Evolutionary conservation across 2,329 filamentous ascomycete species (phyloP).

Genomic region (Fusarium tanahbumbuense): DNA sequence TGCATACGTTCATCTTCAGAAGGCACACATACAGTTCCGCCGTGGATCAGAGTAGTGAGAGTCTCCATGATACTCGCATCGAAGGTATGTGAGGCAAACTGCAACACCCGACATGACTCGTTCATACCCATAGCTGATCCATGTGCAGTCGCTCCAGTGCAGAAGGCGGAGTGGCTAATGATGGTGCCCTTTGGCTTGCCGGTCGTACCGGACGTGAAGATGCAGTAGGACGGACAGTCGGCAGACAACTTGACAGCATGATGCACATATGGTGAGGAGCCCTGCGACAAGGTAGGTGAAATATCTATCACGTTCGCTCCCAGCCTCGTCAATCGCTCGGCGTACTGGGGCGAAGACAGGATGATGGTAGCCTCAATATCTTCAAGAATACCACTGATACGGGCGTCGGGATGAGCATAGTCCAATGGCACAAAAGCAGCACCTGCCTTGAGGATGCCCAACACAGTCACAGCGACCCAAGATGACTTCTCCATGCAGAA

Average conservation of each 20-base stretch:
- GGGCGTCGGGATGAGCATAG: slow-evolving; percentile 9
- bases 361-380: slow-evolving; percentile 5
- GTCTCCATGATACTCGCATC: slow-evolving; percentile 47
- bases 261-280: background rate
- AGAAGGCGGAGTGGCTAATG: slow-evolving; percentile 22
- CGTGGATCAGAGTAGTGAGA: slow-evolving; percentile 32
- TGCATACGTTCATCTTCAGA: slow-evolving; percentile 54
- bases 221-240: slow-evolving; percentile 10
- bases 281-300: background rate
- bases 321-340: slow-evolving; percentile 18
- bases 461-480: slow-evolving; percentile 1
- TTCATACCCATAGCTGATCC: slow-evolving; percentile 19
- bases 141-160: slow-evolving; percentile 12
- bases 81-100: slow-evolving; percentile 41
- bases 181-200: slow-evolving; percentile 31
- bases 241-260: background rate
- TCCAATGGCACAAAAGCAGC: slow-evolving; percentile 25
- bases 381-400: slow-evolving; percentile 2
- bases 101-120: slow-evolving; percentile 17
- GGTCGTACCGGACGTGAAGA: slow-evolving; percentile 29
- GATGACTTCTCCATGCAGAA: slow-evolving; percentile 34
- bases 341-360: background rate
- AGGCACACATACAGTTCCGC: slow-evolving; percentile 50
- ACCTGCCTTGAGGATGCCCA: slow-evolving; percentile 16
- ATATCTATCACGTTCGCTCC: background rate